These are phyloP conservation scores for Pestalotiopsis sp. DNA, from an alignment of 2,329 filamentous ascomycete species.

Conservation along the genomic window DNA sequence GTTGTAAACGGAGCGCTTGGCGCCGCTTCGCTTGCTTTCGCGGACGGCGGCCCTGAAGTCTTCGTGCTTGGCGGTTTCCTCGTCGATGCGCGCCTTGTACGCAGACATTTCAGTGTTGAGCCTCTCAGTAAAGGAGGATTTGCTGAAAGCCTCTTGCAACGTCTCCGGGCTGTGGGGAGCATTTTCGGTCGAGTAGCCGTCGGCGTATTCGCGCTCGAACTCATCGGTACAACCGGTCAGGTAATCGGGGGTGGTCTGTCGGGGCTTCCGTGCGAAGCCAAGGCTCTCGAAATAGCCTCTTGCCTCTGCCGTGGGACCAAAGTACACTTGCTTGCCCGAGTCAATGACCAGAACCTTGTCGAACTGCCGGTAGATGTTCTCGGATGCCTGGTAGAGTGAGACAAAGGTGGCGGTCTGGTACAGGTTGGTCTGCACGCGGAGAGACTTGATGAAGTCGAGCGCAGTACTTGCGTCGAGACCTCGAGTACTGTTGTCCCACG, in stretches of 20 bases:
- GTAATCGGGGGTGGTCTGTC: slow-evolving; percentile 82
- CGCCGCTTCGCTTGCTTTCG: slow-evolving; percentile 77
- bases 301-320: slow-evolving; percentile 69
- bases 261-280: slow-evolving; percentile 73
- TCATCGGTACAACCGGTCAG: slow-evolving; percentile 81
- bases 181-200: slow-evolving; percentile 66
- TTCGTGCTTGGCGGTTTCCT: slow-evolving; percentile 69
- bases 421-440: slow-evolving; percentile 81
- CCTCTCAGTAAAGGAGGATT: slow-evolving; percentile 59
- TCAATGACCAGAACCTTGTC: slow-evolving; percentile 87
- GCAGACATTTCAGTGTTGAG: slow-evolving; percentile 67
- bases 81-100: slow-evolving; percentile 67
- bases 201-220: slow-evolving; percentile 78
- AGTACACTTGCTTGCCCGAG: slow-evolving; percentile 74
- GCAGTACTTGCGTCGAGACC: slow-evolving; percentile 71
- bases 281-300: slow-evolving; percentile 76
- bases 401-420: slow-evolving; percentile 86
- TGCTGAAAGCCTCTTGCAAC: slow-evolving; percentile 70
- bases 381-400: slow-evolving; percentile 82
- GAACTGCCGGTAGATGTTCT: slow-evolving; percentile 78
- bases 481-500: slow-evolving; percentile 76
- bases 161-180: slow-evolving; percentile 70
- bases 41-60: slow-evolving; percentile 77
- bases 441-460: slow-evolving; percentile 67
- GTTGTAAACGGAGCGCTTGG: slow-evolving; percentile 77